Evolutionary conservation across 2,329 filamentous ascomycete species (phyloP).

Genomic region (Rutstroemia sydowiana): DNA sequence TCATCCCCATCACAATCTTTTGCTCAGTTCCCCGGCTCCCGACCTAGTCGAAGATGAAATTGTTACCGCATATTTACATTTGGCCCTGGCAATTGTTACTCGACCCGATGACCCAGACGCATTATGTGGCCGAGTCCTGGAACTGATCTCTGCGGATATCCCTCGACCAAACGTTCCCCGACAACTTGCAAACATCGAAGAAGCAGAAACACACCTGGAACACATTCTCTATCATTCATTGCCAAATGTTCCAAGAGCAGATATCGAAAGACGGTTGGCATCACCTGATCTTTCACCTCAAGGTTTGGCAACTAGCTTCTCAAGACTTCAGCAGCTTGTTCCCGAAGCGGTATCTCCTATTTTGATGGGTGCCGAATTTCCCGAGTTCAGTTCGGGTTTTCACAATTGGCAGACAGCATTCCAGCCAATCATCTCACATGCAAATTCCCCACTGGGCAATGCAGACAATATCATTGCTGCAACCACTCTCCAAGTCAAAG

Average conservation of each 20-base stretch:
- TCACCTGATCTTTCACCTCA: conserved; percentile 7
- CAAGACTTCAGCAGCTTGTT: conserved; percentile 7
- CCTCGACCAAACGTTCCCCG: neutral
- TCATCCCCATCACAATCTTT: neutral
- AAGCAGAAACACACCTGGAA: conserved; percentile 5
- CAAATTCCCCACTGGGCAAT: neutral
- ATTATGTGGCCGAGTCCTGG: conserved; percentile 9
- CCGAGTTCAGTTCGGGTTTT: conserved; percentile 10
- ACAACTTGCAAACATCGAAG: conserved; percentile 1
- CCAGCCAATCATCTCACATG: conserved; percentile 11
- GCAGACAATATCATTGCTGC: conserved; percentile 15
- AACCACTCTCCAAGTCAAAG: conserved; percentile 13
- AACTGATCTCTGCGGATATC: conserved; percentile 10
- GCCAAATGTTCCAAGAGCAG: conserved; percentile 5
- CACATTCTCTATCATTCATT: conserved; percentile 7
- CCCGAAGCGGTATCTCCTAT: conserved; percentile 6
- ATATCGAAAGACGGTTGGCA: conserved; percentile 5
- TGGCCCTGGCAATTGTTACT: conserved; percentile 14
- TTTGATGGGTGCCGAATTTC: conserved; percentile 6
- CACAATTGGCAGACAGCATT: conserved; percentile 17
- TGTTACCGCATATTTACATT: conserved; percentile 16
- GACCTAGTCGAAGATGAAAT: conserved; percentile 17
- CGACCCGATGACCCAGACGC: conserved; percentile 3
- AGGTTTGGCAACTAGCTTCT: conserved; percentile 8
- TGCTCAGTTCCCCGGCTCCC: conserved; percentile 4